Conservation (phyloP, 192 early-diverging fungal genomes). For the Linnemannia exigua region DNA sequence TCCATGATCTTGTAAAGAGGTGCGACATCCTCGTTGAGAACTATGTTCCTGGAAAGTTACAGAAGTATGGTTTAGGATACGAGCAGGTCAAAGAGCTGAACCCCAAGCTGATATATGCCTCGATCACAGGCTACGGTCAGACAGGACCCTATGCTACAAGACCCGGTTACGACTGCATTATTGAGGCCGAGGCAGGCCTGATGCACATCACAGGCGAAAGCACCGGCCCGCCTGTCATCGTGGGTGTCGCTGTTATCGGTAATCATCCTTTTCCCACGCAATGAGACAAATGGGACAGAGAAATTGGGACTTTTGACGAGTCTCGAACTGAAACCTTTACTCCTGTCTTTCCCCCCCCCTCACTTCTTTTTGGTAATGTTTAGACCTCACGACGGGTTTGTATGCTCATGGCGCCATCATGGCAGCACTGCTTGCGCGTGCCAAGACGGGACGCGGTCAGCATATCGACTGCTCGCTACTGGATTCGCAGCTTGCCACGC, state of each 20-base stretch:
- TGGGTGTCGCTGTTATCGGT: conserved; percentile 93
- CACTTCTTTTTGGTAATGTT: background rate
- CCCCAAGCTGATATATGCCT: conserved; percentile 61
- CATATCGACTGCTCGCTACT: conserved; percentile 89
- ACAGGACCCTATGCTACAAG: conserved; percentile 62
- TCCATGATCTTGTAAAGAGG: conserved; percentile 70
- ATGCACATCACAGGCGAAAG: conserved; percentile 96
- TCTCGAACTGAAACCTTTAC: background rate
- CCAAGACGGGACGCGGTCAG: conserved; percentile 78
- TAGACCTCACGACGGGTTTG: conserved; percentile 77
- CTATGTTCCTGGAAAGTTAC: conserved; percentile 67
- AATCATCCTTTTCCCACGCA: background rate
- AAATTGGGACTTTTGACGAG: background rate
- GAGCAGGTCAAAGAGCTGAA: conserved; percentile 60
- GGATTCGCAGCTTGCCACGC: conserved; percentile 86
- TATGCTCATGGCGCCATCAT: conserved; percentile 93
- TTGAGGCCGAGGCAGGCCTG: conserved; percentile 83
- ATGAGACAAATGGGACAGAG: conserved; percentile 13
- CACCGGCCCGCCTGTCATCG: conserved; percentile 85
- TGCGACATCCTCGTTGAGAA: conserved; percentile 68
- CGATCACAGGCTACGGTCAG: conserved; percentile 67
- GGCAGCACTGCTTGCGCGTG: conserved; percentile 83
- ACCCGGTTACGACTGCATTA: conserved; percentile 67
- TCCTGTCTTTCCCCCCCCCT: background rate
- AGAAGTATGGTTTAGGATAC: conserved; percentile 68